phyloP scores from a whole-genome alignment of 352 stramenopile species.

The Globisporangium nagaii region DNA sequence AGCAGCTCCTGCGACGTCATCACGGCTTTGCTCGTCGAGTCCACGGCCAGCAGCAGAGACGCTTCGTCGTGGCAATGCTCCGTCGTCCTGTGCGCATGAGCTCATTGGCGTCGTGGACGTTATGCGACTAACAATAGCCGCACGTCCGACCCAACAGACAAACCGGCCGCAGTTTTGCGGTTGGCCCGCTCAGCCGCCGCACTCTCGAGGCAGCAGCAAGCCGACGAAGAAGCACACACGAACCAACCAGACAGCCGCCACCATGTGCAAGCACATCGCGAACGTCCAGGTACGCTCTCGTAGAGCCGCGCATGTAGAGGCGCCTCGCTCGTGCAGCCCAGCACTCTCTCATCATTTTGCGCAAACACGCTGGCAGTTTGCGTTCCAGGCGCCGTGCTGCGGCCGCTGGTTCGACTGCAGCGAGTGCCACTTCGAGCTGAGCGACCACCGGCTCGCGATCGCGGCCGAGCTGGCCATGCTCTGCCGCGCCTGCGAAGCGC shows the following conservation, averaged over 20 bases:
- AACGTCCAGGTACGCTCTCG: conserved; percentile 25
- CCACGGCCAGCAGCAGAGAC: too few relatives aligned
- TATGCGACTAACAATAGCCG: too few relatives aligned
- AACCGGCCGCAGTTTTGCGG: too few relatives aligned
- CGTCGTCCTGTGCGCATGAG: too few relatives aligned
- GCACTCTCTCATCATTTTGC: background rate
- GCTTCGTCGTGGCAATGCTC: too few relatives aligned
- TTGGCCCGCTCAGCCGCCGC: too few relatives aligned
- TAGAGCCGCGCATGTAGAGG: background rate
- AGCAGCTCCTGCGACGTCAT: conserved; percentile 8
- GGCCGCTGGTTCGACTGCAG: conserved; percentile 76
- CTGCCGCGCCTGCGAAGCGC: conserved; percentile 60
- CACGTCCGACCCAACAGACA: too few relatives aligned
- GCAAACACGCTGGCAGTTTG: conserved; percentile 22
- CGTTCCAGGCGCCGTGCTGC: conserved; percentile 67
- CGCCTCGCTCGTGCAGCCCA: background rate
- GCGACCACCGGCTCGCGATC: conserved; percentile 39
- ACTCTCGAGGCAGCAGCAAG: too few relatives aligned
- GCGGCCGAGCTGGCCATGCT: conserved; percentile 51
- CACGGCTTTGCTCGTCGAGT: background rate
- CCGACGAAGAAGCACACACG: background rate
- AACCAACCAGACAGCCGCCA: background rate
- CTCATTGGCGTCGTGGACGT: too few relatives aligned
- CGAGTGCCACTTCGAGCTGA: conserved; percentile 68
- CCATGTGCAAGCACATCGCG: conserved; percentile 37